These are phyloP conservation scores for Myriosclerotinia scirpicola DNA, from an alignment of 2,329 filamentous ascomycete genomes.

Conservation along the genomic window DNA sequence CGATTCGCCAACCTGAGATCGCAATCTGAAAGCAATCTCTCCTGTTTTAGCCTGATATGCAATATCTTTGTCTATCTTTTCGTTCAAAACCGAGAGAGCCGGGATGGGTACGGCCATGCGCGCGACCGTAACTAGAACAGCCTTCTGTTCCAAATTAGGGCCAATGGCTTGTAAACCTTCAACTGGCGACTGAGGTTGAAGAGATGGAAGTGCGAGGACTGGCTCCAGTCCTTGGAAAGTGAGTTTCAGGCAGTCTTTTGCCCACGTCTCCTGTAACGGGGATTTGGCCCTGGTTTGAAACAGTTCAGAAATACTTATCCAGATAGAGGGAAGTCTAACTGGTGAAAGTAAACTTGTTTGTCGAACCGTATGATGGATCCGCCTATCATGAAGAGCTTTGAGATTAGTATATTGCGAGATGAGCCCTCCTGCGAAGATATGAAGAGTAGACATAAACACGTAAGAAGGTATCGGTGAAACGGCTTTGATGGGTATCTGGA, in stretches of 20 bases:
- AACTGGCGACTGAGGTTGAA: neutral
- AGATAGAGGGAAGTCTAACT: slow-evolving; percentile 38
- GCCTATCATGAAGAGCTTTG: slow-evolving; percentile 38
- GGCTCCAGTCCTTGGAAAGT: slow-evolving; percentile 48
- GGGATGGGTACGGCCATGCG: slow-evolving; percentile 37
- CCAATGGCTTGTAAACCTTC: neutral
- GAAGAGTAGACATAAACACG: slow-evolving; percentile 41
- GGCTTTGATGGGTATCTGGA: slow-evolving; percentile 36
- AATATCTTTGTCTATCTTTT: slow-evolving; percentile 39
- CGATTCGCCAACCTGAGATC: slow-evolving; percentile 37
- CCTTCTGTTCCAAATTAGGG: slow-evolving; percentile 28
- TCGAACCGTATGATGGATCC: slow-evolving; percentile 35
- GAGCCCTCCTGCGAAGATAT: slow-evolving; percentile 42
- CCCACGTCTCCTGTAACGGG: slow-evolving; percentile 49
- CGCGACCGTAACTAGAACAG: slow-evolving; percentile 39
- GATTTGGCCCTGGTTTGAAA: slow-evolving; percentile 30
- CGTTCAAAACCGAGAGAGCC: slow-evolving; percentile 33
- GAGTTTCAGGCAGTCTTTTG: slow-evolving; percentile 58
- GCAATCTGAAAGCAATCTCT: slow-evolving; percentile 39
- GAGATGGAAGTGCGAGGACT: slow-evolving; percentile 8
- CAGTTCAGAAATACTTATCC: slow-evolving; percentile 35
- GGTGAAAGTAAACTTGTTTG: slow-evolving; percentile 32
- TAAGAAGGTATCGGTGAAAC: slow-evolving; percentile 38
- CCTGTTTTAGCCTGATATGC: slow-evolving; percentile 37
- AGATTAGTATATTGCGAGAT: slow-evolving; percentile 44